These are phyloP conservation scores for Pyrenula massariospora DNA, from an alignment of 495 filamentous ascomycete genomes.

Conservation along the genomic window DNA sequence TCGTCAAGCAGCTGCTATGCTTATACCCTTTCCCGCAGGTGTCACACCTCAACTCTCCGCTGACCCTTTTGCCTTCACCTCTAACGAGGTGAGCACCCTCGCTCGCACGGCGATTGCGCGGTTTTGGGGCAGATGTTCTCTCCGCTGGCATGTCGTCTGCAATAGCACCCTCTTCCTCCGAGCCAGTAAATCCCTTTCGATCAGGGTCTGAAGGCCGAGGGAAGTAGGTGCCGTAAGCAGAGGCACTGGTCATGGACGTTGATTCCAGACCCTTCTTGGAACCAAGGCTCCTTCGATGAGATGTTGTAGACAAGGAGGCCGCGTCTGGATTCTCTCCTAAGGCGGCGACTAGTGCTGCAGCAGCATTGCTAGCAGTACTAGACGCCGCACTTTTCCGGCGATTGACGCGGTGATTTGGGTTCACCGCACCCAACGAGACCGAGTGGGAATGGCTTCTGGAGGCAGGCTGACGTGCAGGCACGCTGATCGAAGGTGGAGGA, in stretches of 20 bases:
- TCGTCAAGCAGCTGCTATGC: constrained; percentile 99
- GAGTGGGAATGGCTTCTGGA: constrained; percentile 75
- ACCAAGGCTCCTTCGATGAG: constrained; percentile 33
- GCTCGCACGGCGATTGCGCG: constrained; percentile 68
- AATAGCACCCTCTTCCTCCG: constrained; percentile 38
- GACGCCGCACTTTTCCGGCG: constrained; percentile 89
- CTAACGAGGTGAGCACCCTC: constrained; percentile 73
- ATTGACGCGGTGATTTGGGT: constrained; percentile 72
- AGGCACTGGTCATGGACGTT: constrained; percentile 24
- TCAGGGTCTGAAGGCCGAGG: constrained; percentile 36
- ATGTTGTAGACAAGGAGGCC: constrained; percentile 14
- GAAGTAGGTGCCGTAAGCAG: constrained; percentile 28
- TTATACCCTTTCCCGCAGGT: constrained; percentile 99
- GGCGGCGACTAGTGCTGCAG: constrained; percentile 63
- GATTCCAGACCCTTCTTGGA: constrained; percentile 35
- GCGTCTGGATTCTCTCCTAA: constrained; percentile 35
- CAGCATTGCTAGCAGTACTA: constrained; percentile 58
- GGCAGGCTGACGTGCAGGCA: constrained; percentile 19
- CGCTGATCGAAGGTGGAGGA: neutral
- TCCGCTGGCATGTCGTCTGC: constrained; percentile 14
- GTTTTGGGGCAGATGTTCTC: constrained; percentile 49
- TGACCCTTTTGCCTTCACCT: constrained; percentile 60
- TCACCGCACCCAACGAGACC: constrained; percentile 66
- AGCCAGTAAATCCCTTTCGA: constrained; percentile 30
- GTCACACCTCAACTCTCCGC: constrained; percentile 85